phyloP scores from a whole-genome alignment of 2,329 filamentous ascomycete genomes.

The Penicillium sp. region DNA sequence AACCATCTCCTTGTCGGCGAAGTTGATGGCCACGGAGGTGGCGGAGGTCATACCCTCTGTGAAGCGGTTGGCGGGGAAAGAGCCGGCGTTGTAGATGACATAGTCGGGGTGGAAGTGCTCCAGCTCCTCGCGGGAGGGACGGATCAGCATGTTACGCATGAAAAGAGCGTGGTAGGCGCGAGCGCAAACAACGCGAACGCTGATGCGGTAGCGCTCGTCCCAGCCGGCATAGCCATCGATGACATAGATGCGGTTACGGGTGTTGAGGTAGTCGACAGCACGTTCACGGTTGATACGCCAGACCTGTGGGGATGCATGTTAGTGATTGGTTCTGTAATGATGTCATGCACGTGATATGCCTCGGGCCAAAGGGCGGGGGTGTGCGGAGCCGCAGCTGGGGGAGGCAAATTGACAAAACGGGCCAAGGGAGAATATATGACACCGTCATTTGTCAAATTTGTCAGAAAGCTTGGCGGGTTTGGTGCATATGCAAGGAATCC shows the following conservation, averaged over 20 bases:
- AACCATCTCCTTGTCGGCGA: conserved; percentile 99
- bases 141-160: conserved; percentile 99
- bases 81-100: conserved; percentile 98
- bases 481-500: conserved; percentile 28
- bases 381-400: conserved; percentile 6
- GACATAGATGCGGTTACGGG: conserved; percentile 96
- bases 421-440: neutral
- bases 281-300: conserved; percentile 99
- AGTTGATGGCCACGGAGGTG: conserved; percentile 98
- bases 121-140: conserved; percentile 83
- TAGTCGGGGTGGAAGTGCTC: conserved; percentile 99
- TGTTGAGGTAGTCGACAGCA: conserved; percentile 98
- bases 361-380: conserved; percentile 17
- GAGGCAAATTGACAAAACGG: conserved; percentile 6
- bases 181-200: conserved; percentile 94
- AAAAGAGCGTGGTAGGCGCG: conserved; percentile 99
- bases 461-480: conserved; percentile 25
- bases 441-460: too few species aligned
- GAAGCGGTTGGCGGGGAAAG: conserved; percentile 97
- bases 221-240: conserved; percentile 96
- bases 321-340: conserved; percentile 23
- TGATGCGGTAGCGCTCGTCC: conserved; percentile 98
- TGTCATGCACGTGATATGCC: conserved; percentile 30
- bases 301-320: conserved; percentile 58
- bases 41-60: conserved; percentile 98